These are phyloP conservation scores for Pyrus pyrifolia DNA, from an alignment of 306 rosid species.

Conservation along the genomic window DNA sequence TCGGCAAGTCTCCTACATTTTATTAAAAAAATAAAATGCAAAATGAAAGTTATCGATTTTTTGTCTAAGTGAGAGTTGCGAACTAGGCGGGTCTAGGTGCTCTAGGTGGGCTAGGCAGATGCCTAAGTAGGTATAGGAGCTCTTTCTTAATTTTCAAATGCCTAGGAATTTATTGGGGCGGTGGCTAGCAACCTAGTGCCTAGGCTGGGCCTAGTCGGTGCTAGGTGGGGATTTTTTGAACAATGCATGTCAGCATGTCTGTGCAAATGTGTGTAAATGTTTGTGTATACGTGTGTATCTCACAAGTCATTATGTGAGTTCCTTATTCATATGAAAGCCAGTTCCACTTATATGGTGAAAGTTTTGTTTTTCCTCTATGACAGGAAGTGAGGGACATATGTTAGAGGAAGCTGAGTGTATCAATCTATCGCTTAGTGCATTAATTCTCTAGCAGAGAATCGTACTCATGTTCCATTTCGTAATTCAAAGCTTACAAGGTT, in stretches of 20 bases:
- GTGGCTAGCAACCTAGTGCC: too few relatives aligned
- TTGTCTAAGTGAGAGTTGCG: too few relatives aligned
- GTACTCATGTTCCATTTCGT: slow-evolving; percentile 88
- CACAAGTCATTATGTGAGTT: not conserved
- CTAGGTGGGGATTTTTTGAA: too few relatives aligned
- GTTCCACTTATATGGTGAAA: slow-evolving; percentile 13
- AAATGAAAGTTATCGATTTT: too few relatives aligned
- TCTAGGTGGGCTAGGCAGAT: too few relatives aligned
- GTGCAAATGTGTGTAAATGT: not conserved
- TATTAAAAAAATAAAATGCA: too few relatives aligned
- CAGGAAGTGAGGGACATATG: slow-evolving; percentile 96
- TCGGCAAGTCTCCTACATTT: too few relatives aligned
- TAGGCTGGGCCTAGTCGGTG: too few relatives aligned
- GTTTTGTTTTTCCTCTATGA: slow-evolving; percentile 9
- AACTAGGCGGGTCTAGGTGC: too few relatives aligned
- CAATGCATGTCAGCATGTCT: not conserved
- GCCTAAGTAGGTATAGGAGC: too few relatives aligned
- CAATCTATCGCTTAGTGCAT: slow-evolving; percentile 94
- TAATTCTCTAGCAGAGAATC: slow-evolving; percentile 92
- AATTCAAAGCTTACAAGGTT: slow-evolving; percentile 97
- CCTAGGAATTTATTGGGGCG: too few relatives aligned
- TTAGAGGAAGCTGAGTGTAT: slow-evolving; percentile 97
- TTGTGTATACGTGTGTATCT: not conserved
- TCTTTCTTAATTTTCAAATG: too few relatives aligned
- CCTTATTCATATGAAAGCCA: not conserved